Evolutionary conservation across 441 rosid species (phyloP), one percentile per base, ranked within the genome.

Genomic region (Cnidoscolus chayamansa): DNA sequence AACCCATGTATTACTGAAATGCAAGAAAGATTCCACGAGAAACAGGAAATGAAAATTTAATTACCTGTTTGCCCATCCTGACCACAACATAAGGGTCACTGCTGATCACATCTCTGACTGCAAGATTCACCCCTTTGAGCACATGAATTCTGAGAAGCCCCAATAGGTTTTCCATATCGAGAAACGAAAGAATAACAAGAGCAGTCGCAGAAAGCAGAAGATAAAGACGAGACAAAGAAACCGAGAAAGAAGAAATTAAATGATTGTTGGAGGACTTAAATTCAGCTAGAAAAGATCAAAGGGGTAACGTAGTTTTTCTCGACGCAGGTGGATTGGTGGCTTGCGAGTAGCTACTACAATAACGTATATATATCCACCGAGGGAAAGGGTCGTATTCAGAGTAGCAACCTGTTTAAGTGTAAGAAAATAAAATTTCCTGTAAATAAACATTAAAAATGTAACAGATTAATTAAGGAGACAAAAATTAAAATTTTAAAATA

Each of bases 31-130:
- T 10, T 40, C 0, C 47, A 10, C 7, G 30, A 56, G 13, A 32
- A n/a, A 12, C 30, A 60, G 45, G 32, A 19, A 12, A 2, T 6
- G 9, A 30, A 20, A 72, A 9, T 11, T 30, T 16, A 55, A 0
- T 4, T 40, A 74, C 97, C 93, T 94, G 97, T 50, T 81, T 83
- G 73, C 85, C 97, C 90, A 90, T 78, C 82, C 81, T 84, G 86
- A 90, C 86, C 54, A 92, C 84, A 72, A 90, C 87, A 77, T 94
- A 92, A 67, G 98, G 98, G 67, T 94, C 98, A 73, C 97, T 94
- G 64, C 86, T 88, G 13, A 77, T 73, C 54, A 88, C 87, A 72
- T 94, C 97, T 31, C 98, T 90, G 50, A 92, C 82, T 68, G 97
- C 98, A 60, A 94, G 93, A 77, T 92, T 86, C 43, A 86, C 82